Percentiles rank a stretch among this genome's conserved stretches.
Conservation (phyloP, 73 alveolate species). For the Tetrahymena malaccensis region DNA sequence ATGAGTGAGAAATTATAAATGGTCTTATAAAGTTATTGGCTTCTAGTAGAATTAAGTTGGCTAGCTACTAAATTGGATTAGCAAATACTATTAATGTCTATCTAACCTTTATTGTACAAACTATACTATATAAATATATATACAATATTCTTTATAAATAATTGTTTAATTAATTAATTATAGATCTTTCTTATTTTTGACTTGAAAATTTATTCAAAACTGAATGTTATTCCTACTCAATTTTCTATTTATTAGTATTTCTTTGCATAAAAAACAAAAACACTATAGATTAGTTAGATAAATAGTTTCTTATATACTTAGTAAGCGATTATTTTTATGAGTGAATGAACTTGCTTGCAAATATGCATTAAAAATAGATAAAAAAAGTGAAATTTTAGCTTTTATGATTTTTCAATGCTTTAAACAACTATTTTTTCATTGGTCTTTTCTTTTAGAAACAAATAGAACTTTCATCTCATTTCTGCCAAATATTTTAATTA, state of each 20-base stretch:
- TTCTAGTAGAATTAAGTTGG: not conserved
- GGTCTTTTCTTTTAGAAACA: not conserved
- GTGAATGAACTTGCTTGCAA: not conserved
- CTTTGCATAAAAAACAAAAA: too few relatives aligned
- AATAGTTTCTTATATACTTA: too few relatives aligned
- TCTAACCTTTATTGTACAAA: not conserved
- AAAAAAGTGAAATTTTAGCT: not conserved
- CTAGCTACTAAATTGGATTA: not conserved
- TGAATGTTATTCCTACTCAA: not conserved
- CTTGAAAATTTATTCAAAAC: not conserved
- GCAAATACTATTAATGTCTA: not conserved
- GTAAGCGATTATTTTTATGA: too few relatives aligned
- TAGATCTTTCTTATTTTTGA: not conserved
- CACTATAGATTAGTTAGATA: too few relatives aligned
- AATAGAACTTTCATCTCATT: not conserved
- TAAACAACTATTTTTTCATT: not conserved
- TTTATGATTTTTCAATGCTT: not conserved
- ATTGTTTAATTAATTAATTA: not conserved
- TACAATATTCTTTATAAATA: too few relatives aligned
- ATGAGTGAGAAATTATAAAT: not conserved
- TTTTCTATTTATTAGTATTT: not conserved
- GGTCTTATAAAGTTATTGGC: not conserved
- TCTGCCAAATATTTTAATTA: not conserved
- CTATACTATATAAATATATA: not conserved
- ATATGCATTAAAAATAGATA: not conserved